These are phyloP conservation scores for Boletus huronensis DNA, from an alignment of 768 basidiomycete species.

Conservation along the genomic window DNA sequence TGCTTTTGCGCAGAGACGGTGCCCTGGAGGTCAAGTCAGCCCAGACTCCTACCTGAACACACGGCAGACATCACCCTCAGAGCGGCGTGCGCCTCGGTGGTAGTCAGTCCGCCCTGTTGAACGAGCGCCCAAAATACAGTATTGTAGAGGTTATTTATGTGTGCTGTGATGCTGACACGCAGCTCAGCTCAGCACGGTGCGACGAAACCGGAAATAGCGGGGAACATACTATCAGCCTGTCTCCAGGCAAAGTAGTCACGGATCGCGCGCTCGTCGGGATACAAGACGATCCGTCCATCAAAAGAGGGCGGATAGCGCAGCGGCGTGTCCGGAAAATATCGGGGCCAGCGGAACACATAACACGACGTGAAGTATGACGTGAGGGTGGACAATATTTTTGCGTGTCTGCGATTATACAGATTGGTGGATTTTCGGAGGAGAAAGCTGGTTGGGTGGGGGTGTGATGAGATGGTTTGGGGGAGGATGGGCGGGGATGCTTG, in stretches of 20 bases:
- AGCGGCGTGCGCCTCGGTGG: conserved; percentile 76
- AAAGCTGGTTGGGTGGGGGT: conserved; percentile 53
- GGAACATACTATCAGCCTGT: conserved; percentile 84
- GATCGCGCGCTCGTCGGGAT: conserved; percentile 68
- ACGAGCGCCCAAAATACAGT: conserved; percentile 95
- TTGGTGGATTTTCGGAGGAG: conserved; percentile 71
- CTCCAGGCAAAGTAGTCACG: conserved; percentile 96
- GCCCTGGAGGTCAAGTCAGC: conserved; percentile 51
- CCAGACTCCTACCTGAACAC: background rate
- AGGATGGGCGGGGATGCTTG: conserved; percentile 21
- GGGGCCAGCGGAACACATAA: conserved; percentile 84
- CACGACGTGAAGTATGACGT: conserved; percentile 88
- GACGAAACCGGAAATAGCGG: background rate
- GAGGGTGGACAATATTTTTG: conserved; percentile 83
- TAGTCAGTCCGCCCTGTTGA: conserved; percentile 72
- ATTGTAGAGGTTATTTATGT: conserved; percentile 98
- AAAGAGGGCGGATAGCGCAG: conserved; percentile 87
- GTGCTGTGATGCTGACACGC: conserved; percentile 52
- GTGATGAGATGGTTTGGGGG: background rate
- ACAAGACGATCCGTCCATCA: conserved; percentile 83
- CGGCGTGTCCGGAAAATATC: conserved; percentile 69
- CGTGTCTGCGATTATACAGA: conserved; percentile 80
- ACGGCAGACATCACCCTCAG: conserved; percentile 51
- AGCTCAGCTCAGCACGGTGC: conserved; percentile 14
- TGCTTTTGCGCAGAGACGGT: conserved; percentile 88